Percentiles rank a stretch among this genome's conserved stretches.
phyloP scores from a whole-genome alignment of 192 early-diverging fungal species.

The Backusella tuberculispora region DNA sequence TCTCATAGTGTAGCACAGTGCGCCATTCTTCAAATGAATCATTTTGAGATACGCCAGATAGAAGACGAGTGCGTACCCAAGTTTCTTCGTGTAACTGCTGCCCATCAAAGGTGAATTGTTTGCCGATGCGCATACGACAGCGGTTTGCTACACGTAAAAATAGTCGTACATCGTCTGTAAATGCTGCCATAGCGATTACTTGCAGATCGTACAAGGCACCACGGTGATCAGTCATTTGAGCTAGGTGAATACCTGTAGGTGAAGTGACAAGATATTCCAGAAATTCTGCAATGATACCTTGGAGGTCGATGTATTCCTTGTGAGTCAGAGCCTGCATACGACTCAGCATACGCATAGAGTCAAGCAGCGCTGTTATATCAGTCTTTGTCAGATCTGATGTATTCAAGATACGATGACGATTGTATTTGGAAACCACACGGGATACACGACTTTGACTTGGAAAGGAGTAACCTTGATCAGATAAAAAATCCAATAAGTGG shows the following conservation, averaged over 20 bases:
- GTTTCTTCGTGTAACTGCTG: slow-evolving; percentile 28
- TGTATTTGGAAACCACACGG: slow-evolving; percentile 45
- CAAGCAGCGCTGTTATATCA: slow-evolving; percentile 53
- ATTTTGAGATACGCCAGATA: background rate
- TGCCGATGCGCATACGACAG: slow-evolving; percentile 62
- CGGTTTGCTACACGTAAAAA: slow-evolving; percentile 58
- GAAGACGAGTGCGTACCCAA: slow-evolving; percentile 4
- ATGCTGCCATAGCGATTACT: slow-evolving; percentile 54
- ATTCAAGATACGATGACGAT: slow-evolving; percentile 27
- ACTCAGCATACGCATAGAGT: slow-evolving; percentile 56
- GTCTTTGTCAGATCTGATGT: slow-evolving; percentile 51
- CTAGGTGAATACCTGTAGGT: slow-evolving; percentile 52
- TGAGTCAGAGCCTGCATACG: slow-evolving; percentile 55
- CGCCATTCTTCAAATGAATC: slow-evolving; percentile 15
- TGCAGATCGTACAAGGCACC: slow-evolving; percentile 60
- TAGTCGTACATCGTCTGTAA: slow-evolving; percentile 59
- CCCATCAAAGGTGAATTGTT: slow-evolving; percentile 50
- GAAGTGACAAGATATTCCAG: slow-evolving; percentile 59
- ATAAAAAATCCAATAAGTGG: slow-evolving; percentile 46
- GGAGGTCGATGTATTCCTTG: slow-evolving; percentile 60
- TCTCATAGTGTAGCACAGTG: slow-evolving; percentile 41
- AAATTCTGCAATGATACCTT: slow-evolving; percentile 50
- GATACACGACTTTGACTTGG: slow-evolving; percentile 56
- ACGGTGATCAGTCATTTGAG: slow-evolving; percentile 57
- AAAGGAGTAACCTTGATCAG: slow-evolving; percentile 65